Conservation (phyloP, 1,284 basidiomycete genomes). For the Cryptococcus sp. region DNA sequence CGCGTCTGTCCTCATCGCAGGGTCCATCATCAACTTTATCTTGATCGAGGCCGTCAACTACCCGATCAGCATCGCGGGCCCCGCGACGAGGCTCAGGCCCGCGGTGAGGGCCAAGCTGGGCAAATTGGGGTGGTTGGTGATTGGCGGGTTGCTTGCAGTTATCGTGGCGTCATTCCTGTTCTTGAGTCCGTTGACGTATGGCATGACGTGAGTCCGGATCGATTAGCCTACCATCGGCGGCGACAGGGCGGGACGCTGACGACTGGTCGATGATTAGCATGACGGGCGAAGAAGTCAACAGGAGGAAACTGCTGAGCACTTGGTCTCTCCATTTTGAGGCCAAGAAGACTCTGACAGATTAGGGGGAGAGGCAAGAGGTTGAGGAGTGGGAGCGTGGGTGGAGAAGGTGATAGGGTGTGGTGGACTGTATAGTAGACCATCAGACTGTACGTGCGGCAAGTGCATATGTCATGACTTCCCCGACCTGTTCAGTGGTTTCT, state of each 20-base stretch:
- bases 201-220: conserved; percentile 72
- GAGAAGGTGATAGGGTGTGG: too few relatives aligned
- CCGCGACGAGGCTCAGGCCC: conserved; percentile 61
- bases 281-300: conserved; percentile 46
- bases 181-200: conserved; percentile 85
- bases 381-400: too few relatives aligned
- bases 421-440: too few relatives aligned
- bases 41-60: conserved; percentile 89
- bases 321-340: conserved; percentile 51
- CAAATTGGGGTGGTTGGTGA: conserved; percentile 60
- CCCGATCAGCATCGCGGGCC: conserved; percentile 70
- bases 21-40: conserved; percentile 86
- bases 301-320: conserved; percentile 44
- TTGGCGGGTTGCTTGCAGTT: conserved; percentile 56
- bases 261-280: conserved; percentile 16
- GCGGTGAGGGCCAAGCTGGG: conserved; percentile 65
- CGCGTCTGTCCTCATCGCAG: conserved; percentile 85
- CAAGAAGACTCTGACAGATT: conserved; percentile 18
- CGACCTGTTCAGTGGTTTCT: neutral
- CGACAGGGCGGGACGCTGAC: neutral
- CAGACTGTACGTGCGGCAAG: neutral
- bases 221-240: neutral
- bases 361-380: neutral
- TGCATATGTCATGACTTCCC: neutral
- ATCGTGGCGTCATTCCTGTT: conserved; percentile 69